Conservation (phyloP, 2,329 filamentous ascomycete species). For the Calonectria crousiana region DNA sequence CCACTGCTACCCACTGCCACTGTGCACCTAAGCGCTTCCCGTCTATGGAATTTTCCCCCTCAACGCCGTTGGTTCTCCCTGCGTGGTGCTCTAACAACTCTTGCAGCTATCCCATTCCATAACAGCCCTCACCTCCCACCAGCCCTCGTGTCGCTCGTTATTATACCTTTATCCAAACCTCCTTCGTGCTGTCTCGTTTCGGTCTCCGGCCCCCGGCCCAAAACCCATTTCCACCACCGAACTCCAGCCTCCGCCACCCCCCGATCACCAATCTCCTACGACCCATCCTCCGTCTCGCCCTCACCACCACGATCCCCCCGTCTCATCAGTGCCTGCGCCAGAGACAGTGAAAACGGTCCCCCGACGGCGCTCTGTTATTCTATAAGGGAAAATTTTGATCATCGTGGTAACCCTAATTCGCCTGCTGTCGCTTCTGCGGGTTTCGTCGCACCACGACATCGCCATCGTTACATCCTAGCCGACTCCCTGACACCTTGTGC, state of each 20-base stretch:
- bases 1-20: conserved; percentile 18
- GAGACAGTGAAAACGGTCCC: conserved; percentile 18
- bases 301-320: not conserved
- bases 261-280: conserved; percentile 21
- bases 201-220: conserved; percentile 33
- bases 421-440: conserved; percentile 9
- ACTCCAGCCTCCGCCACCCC: conserved; percentile 22
- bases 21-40: conserved; percentile 24
- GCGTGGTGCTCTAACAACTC: conserved; percentile 17
- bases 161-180: conserved; percentile 29
- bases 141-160: conserved; percentile 42
- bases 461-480: conserved; percentile 18
- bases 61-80: conserved; percentile 30
- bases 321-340: not conserved
- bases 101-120: conserved; percentile 32
- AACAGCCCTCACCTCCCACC: conserved; percentile 29
- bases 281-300: conserved; percentile 8
- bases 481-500: conserved; percentile 10
- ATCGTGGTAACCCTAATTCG: conserved; percentile 5
- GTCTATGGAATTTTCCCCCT: conserved; percentile 33
- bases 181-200: conserved; percentile 36
- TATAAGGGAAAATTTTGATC: conserved; percentile 3
- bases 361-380: conserved; percentile 7
- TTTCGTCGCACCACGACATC: conserved; percentile 18
- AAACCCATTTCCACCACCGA: conserved; percentile 6